These are phyloP conservation scores for Emericellopsis terricola DNA, from an alignment of 495 filamentous ascomycete species.

Conservation along the genomic window DNA sequence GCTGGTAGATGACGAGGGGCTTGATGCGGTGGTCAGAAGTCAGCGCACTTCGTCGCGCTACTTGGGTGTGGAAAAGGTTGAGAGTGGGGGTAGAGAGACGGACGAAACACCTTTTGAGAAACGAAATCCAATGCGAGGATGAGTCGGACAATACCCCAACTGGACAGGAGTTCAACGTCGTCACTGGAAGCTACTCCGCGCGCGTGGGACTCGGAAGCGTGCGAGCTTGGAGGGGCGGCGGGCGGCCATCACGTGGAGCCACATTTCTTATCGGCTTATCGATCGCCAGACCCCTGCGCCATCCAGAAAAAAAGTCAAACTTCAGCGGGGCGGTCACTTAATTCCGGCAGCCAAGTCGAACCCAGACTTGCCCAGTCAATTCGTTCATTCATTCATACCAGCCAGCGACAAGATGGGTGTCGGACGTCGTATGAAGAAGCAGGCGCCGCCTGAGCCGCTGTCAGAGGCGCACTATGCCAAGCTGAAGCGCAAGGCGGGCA, in stretches of 20 bases:
- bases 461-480: slow-evolving; percentile 63
- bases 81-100: too few relatives aligned
- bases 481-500: slow-evolving; percentile 56
- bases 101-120: too few relatives aligned
- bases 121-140: too few relatives aligned
- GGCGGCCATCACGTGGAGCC: not conserved
- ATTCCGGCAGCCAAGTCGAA: too few relatives aligned
- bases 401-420: slow-evolving; percentile 45
- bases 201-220: too few relatives aligned
- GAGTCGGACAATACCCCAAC: too few relatives aligned
- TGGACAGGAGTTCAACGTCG: too few relatives aligned
- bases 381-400: not conserved
- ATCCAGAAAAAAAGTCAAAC: slow-evolving; percentile 1
- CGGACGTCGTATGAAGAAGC: slow-evolving; percentile 87
- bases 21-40: not conserved
- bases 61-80: too few relatives aligned
- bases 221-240: not conserved
- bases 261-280: not conserved
- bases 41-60: slow-evolving; percentile 1
- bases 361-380: too few relatives aligned
- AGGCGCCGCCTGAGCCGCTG: slow-evolving; percentile 68
- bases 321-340: not conserved
- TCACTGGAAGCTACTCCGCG: too few relatives aligned
- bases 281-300: not conserved
- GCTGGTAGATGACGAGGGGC: too few relatives aligned